Evolutionary conservation across 1,284 basidiomycete genomes (phyloP).

Genomic region (Apiotrichum mycotoxinovorans): DNA sequence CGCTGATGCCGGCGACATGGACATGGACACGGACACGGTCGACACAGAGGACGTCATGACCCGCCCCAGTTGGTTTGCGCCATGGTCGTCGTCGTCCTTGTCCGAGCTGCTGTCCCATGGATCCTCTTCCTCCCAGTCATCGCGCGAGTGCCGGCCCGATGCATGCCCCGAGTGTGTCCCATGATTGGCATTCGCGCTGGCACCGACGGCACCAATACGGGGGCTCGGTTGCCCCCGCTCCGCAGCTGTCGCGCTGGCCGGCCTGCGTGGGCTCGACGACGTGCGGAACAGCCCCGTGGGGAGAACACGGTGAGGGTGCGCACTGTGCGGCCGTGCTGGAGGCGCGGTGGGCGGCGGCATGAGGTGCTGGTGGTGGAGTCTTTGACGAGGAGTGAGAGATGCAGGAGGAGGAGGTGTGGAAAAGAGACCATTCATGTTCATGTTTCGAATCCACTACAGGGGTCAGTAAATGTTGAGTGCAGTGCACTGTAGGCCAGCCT

Average conservation of each 20-base stretch:
- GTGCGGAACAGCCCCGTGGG: constrained; percentile 21
- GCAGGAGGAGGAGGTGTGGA: background rate
- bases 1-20: background rate
- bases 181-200: background rate
- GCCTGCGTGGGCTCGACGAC: constrained; percentile 7
- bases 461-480: too few relatives aligned
- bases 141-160: constrained; percentile 36
- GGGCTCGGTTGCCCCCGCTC: too few relatives aligned
- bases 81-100: constrained; percentile 27
- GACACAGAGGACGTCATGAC: too few relatives aligned
- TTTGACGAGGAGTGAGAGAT: background rate
- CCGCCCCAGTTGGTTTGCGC: background rate
- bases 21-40: too few relatives aligned
- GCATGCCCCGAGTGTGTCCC: background rate
- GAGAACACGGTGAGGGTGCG: constrained; percentile 37
- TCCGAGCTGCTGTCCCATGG: constrained; percentile 85
- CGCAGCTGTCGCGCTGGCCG: background rate
- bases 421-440: background rate
- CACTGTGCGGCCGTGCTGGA: constrained; percentile 45
- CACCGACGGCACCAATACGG: too few relatives aligned
- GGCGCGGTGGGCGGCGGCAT: constrained; percentile 24
- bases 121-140: constrained; percentile 81
- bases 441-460: too few relatives aligned
- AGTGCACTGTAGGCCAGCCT: too few relatives aligned
- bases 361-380: background rate